Base-by-base conservation (phyloP, 345 rosid genomes). In the Camelina hispida region DNA sequence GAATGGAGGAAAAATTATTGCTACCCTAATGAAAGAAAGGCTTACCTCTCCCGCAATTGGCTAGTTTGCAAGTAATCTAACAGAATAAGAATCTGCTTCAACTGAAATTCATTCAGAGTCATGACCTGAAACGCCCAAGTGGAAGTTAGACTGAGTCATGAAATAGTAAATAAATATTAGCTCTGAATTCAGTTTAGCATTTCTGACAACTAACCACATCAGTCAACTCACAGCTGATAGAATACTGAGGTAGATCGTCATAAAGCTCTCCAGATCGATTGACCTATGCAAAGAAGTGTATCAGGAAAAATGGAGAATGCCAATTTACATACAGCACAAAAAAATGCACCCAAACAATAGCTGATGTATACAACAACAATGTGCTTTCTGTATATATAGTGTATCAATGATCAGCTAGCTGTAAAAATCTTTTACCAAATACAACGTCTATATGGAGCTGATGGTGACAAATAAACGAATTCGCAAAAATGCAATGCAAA, bases 21-120 rank as follows among this genome's bases (percentile, higher is more conserved):
- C 62, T 37, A 52, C 23, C 38, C 54, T 25, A 47, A 44, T 46
- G 58, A 16, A 66, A 50, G 58, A 16, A 66, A 50, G 69, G 84
- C 89, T 85, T 85, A 93, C 98, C 83, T 88, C 83, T 89, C 97
- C 67, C 94, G 87, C 72, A 93, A 74, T 72, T 74, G 88, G 68
- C 87, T 83, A 51, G 87, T 84, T 82, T 75, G 77, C 62, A 93
- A 77, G 84, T 93, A 86, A 82, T 91, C 98, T 72, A 78, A 80
- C 62, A 91, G 72, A 77, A 87, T 68, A 84, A 93, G 72, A 44
- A 91, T 78, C 74, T 89, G 89, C 58, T 74, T 87, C 87, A 93
- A 81, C 63, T 93, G 96, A 75, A 86, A 81, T 71, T 91, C 97
- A 81, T 85, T 86, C 72, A 93, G 76, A 65, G 82, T 80, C 79